Conservation (phyloP, 495 filamentous ascomycete species). For the Trichocladium antarcticum region DNA sequence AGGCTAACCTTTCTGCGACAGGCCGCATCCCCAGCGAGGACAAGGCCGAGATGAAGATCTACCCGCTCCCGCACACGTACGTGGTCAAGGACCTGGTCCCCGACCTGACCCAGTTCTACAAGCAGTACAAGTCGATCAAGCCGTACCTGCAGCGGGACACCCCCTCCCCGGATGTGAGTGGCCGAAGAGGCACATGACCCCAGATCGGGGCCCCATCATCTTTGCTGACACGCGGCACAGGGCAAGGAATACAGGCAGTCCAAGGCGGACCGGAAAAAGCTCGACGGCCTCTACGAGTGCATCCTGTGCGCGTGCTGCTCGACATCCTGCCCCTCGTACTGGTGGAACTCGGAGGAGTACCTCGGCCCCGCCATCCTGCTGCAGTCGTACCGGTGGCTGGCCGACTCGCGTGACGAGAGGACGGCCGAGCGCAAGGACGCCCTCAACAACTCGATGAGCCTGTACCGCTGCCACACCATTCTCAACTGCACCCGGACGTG, state of each 20-base stretch:
- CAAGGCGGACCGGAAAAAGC: conserved; percentile 83
- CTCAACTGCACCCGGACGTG: conserved; percentile 95
- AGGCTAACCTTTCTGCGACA: conserved; percentile 28
- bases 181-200: neutral
- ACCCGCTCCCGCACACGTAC: conserved; percentile 96
- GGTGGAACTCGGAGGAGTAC: conserved; percentile 99
- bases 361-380: conserved; percentile 91
- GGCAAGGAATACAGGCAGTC: conserved; percentile 84
- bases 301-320: conserved; percentile 99
- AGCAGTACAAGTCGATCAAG: conserved; percentile 99
- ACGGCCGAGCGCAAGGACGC: conserved; percentile 76
- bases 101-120: conserved; percentile 97
- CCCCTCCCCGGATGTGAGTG: conserved; percentile 58
- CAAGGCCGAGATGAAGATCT: conserved; percentile 77
- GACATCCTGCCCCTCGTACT: conserved; percentile 96
- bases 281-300: conserved; percentile 97
- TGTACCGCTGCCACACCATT: conserved; percentile 98
- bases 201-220: too few relatives aligned
- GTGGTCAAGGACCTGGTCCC: conserved; percentile 98
- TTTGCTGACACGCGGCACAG: conserved; percentile 31
- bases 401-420: conserved; percentile 82
- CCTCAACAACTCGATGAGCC: conserved; percentile 94
- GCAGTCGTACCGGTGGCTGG: conserved; percentile 94
- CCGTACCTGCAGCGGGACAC: conserved; percentile 89
- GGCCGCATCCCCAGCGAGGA: conserved; percentile 89